Conservation (phyloP, 345 rosid genomes). For the Reutealis trisperma region DNA sequence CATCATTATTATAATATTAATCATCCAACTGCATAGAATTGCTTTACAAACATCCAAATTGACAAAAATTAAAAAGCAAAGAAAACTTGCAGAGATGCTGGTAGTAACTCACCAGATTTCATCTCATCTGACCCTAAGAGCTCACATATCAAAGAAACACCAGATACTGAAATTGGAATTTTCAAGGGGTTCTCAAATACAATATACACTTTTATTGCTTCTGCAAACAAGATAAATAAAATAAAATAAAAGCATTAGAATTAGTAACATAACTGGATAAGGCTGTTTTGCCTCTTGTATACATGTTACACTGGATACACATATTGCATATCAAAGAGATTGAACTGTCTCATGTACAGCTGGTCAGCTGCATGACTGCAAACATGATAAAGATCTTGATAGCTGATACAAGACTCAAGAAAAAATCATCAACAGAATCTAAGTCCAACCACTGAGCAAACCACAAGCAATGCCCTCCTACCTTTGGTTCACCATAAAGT, state of each 20-base stretch:
- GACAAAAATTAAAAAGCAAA: constrained; percentile 12
- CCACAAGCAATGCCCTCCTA: too few species aligned
- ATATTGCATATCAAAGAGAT: not conserved
- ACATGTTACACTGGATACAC: not conserved
- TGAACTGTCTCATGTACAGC: not conserved
- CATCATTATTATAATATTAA: constrained; percentile 18
- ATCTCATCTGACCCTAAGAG: constrained; percentile 62
- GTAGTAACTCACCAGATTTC: constrained; percentile 50
- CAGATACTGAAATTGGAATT: constrained; percentile 65
- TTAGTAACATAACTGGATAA: constrained; percentile 10
- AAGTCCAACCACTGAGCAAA: too few species aligned
- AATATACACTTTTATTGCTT: constrained; percentile 68
- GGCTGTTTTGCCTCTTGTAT: not conserved
- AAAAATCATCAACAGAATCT: too few species aligned
- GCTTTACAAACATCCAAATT: not conserved
- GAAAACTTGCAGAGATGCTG: constrained; percentile 27
- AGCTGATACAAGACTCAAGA: too few species aligned
- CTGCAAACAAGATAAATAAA: constrained; percentile 42
- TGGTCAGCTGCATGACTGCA: not conserved
- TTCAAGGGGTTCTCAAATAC: constrained; percentile 86
- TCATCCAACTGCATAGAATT: constrained; percentile 6
- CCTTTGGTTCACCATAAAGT: not conserved
- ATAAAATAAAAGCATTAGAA: not conserved
- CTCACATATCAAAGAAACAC: constrained; percentile 78
- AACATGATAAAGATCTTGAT: not conserved